Evolutionary conservation across 2,329 filamentous ascomycete genomes (phyloP).

Genomic region (Phialophora macrospora): DNA sequence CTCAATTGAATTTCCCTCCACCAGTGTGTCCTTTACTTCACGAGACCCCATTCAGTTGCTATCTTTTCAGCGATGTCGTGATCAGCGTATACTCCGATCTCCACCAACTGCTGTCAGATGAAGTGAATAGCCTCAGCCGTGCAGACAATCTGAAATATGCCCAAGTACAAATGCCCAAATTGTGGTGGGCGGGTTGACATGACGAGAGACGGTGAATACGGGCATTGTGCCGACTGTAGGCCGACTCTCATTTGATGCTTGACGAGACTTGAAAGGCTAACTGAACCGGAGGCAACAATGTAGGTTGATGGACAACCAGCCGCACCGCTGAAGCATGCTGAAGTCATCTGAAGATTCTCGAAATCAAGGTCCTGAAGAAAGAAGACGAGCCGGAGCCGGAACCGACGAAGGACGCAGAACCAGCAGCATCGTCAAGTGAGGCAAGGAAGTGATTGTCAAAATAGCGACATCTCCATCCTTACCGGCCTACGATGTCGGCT

Average conservation of each 20-base stretch:
- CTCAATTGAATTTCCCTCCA: background rate
- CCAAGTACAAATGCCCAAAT: constrained; percentile 34
- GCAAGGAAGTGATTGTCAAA: background rate
- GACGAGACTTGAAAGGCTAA: constrained; percentile 3
- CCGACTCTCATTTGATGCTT: background rate
- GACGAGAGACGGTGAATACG: constrained; percentile 36
- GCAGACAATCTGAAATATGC: constrained; percentile 21
- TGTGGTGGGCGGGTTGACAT: constrained; percentile 36
- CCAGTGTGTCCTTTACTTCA: no score
- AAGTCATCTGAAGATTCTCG: constrained; percentile 22
- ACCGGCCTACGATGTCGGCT: background rate
- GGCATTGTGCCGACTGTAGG: constrained; percentile 38
- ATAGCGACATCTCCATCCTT: background rate
- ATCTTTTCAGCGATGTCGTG: background rate
- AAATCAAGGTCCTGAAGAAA: constrained; percentile 26
- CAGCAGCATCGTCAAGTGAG: background rate
- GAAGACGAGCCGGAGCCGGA: constrained; percentile 15
- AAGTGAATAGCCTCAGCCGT: background rate
- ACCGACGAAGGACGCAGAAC: constrained; percentile 11
- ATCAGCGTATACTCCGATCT: background rate
- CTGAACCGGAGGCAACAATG: constrained; percentile 27
- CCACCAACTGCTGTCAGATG: background rate
- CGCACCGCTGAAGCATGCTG: background rate
- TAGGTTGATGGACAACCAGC: constrained; percentile 4
- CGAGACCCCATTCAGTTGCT: background rate